Conservation (phyloP, 306 rosid species). For the Quercus ilex region DNA sequence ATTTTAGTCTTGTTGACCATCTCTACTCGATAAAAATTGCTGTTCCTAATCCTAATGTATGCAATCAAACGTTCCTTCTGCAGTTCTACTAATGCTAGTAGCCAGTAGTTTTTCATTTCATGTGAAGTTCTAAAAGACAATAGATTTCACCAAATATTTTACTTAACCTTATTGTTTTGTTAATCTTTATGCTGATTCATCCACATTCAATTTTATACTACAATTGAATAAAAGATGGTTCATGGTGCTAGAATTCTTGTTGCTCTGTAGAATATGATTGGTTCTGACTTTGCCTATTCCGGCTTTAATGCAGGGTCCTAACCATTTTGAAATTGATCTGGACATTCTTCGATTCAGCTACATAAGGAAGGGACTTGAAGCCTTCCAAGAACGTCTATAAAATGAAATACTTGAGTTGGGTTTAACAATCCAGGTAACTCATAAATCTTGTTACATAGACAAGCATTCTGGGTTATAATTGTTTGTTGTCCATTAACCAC, state of each 20-base stretch:
- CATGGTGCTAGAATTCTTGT: background rate
- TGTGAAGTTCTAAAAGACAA: background rate
- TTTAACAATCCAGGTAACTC: conserved; percentile 76
- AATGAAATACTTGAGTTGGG: conserved; percentile 74
- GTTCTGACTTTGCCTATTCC: conserved; percentile 13
- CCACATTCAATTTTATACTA: background rate
- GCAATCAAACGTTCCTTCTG: background rate
- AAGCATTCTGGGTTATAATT: background rate
- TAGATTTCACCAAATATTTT: background rate
- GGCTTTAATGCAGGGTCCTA: conserved; percentile 59
- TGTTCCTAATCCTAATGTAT: background rate
- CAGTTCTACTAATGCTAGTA: background rate
- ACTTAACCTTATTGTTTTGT: background rate
- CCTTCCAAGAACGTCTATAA: conserved; percentile 70
- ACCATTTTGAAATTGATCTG: conserved; percentile 90
- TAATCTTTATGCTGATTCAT: background rate
- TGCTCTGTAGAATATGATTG: background rate
- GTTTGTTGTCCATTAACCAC: background rate
- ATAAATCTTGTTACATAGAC: background rate
- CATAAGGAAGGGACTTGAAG: conserved; percentile 87
- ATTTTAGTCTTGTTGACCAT: background rate
- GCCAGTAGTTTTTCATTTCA: background rate
- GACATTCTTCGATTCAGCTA: conserved; percentile 95
- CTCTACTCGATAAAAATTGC: background rate
- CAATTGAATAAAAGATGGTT: background rate